Evolutionary conservation across 805 yeast genomes (phyloP), one percentile per base, ranked within the genome.

Genomic region (Saccharomycopsis oosterbeekiorum): DNA sequence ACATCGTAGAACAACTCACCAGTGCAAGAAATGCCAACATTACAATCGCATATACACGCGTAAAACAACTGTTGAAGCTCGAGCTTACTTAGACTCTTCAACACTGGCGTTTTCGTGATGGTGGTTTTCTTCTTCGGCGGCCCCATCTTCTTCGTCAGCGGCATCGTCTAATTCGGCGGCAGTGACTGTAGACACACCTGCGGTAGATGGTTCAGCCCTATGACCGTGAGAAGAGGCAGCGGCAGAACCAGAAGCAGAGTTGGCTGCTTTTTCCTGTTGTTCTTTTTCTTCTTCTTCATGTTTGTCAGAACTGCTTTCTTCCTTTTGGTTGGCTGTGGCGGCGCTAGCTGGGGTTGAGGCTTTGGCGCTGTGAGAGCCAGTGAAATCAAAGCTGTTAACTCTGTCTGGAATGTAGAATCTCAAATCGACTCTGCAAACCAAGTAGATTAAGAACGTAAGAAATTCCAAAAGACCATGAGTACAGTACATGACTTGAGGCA

Each of bases 341-440:
- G 34, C 53, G 15, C 26, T 21, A 26, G 6, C 34, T 29, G 34
- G 41, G 15, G 12, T 37, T 2, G 34, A 15, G 2, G 34, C 34
- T 2, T 24, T 47, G 21, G 15, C 53, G 15, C 15, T 21, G 34
- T 34, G n/a, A 24, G 53, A 47, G n/a, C 53, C 26, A 26, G 53
- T 47, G 14, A 47, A 47, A 47, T 47, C 34, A 47, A 47, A 47
- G n/a, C 21, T 47, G 34, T 21, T 47, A 24, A 21, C 2, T 47
- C 53, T 47, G 34, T 86, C 92, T 17, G 94, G 93, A 72, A 88
- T 83, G 78, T 88, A 88, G 74, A 88, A 88, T 70, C 94, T 78
- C 68, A 88, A 76, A 70, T 88, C 94, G 58, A 85, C 82, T 70
- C 96, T 80, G 17, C 84, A 83, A 41, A 84, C 68, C 60, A 88